phyloP scores from a whole-genome alignment of 2,329 filamentous ascomycete genomes.

The Aspergillus cejpii region DNA sequence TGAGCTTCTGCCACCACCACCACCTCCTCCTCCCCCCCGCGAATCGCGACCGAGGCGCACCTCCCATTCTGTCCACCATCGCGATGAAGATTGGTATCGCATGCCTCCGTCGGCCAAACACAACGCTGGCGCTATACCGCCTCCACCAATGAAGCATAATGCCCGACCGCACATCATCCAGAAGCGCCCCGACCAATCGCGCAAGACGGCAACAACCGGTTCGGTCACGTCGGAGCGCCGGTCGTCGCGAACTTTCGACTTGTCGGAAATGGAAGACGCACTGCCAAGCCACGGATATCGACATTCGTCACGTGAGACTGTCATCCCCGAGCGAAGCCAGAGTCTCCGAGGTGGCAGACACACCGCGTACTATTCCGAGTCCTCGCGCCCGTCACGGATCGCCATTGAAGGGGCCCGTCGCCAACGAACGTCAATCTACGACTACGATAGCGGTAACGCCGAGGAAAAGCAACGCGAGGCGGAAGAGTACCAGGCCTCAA shows the following conservation, averaged over 20 bases:
- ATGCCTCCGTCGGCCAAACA: slow-evolving; percentile 37
- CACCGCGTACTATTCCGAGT: slow-evolving; percentile 30
- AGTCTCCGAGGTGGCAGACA: slow-evolving; percentile 27
- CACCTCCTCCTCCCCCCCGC: slow-evolving; percentile 23
- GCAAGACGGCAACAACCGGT: slow-evolving; percentile 29
- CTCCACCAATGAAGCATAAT: slow-evolving; percentile 30
- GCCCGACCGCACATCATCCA: slow-evolving; percentile 33
- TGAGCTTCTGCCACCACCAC: slow-evolving; percentile 21
- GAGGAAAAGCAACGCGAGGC: slow-evolving; percentile 35
- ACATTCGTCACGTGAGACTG: slow-evolving; percentile 26
- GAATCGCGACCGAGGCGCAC: slow-evolving; percentile 27
- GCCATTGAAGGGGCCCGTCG: slow-evolving; percentile 33
- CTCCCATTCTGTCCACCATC: slow-evolving; percentile 24
- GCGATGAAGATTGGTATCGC: slow-evolving; percentile 39
- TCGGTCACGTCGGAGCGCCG: slow-evolving; percentile 27
- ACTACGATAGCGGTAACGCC: slow-evolving; percentile 25
- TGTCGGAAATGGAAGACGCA: slow-evolving; percentile 29
- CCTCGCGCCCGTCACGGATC: slow-evolving; percentile 26
- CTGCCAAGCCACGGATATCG: slow-evolving; percentile 30
- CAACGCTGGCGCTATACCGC: slow-evolving; percentile 35
- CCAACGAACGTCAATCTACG: slow-evolving; percentile 29
- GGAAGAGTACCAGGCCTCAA: slow-evolving; percentile 38
- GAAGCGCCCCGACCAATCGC: slow-evolving; percentile 27
- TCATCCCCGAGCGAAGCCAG: slow-evolving; percentile 31
- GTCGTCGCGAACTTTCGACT: slow-evolving; percentile 29